Conservation (phyloP, 805 yeast genomes). For the Maudiozyma pseudohumilis region DNA sequence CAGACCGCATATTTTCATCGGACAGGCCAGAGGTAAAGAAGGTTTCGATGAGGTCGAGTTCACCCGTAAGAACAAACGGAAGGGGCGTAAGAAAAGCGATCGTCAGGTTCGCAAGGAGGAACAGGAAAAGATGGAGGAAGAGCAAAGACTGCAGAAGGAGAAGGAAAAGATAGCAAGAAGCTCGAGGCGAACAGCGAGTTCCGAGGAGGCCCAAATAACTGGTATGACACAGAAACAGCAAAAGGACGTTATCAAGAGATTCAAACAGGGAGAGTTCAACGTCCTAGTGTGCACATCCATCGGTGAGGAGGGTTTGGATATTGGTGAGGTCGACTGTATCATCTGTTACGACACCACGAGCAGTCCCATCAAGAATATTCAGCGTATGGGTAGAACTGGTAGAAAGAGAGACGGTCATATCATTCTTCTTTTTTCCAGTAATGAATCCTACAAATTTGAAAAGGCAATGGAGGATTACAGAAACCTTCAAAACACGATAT, state of each 20-base stretch:
- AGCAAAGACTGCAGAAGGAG: constrained; percentile 26
- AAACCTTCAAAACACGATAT: constrained; percentile 62
- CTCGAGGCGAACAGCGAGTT: constrained; percentile 43
- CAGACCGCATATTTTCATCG: constrained; percentile 81
- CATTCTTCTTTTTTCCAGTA: constrained; percentile 60
- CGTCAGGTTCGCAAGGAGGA: constrained; percentile 27
- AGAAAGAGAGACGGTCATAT: constrained; percentile 86
- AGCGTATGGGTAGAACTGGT: constrained; percentile 97
- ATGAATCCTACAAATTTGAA: constrained; percentile 70
- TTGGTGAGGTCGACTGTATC: constrained; percentile 93
- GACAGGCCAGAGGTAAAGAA: constrained; percentile 74
- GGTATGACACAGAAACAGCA: constrained; percentile 93
- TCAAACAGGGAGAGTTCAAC: constrained; percentile 64
- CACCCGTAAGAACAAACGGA: constrained; percentile 35
- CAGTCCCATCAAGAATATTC: constrained; percentile 87
- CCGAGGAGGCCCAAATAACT: constrained; percentile 63
- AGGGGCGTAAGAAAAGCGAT: constrained; percentile 35
- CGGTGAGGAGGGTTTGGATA: constrained; percentile 97
- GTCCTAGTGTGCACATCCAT: constrained; percentile 90
- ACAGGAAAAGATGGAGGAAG: constrained; percentile 23
- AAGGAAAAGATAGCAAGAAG: constrained; percentile 28
- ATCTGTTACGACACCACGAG: constrained; percentile 88
- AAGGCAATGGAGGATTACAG: constrained; percentile 79
- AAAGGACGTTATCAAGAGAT: constrained; percentile 63
- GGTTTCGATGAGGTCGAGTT: constrained; percentile 51